phyloP scores from a whole-genome alignment of 805 yeast species.

The Candida caryicola region DNA sequence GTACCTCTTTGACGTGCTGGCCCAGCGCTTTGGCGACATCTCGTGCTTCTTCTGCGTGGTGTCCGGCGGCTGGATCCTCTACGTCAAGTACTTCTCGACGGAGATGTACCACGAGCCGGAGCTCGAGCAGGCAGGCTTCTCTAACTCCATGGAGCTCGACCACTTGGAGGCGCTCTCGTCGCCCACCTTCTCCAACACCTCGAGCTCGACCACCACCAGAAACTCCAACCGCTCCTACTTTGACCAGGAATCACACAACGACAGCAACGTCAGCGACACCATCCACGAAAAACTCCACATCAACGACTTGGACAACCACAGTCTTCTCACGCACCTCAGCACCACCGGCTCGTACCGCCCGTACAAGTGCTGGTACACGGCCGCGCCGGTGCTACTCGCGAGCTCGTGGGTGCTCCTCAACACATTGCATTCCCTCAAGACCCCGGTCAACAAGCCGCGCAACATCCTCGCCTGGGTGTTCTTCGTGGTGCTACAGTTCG shows the following conservation, averaged over 20 bases:
- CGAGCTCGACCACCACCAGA: background rate
- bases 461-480: constrained; percentile 61
- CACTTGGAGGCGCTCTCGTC: background rate
- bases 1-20: constrained; percentile 27
- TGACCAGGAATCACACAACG: constrained; percentile 1
- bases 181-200: background rate
- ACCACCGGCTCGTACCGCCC: constrained; percentile 11
- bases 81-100: constrained; percentile 9
- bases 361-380: constrained; percentile 18
- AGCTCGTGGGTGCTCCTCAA: constrained; percentile 52
- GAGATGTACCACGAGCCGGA: background rate
- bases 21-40: constrained; percentile 4
- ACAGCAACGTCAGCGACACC: background rate
- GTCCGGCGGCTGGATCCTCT: constrained; percentile 10
- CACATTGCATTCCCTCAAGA: constrained; percentile 38
- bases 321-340: background rate
- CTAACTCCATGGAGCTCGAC: background rate
- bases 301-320: constrained; percentile 3
- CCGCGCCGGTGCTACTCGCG: constrained; percentile 42
- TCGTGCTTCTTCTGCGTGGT: constrained; percentile 1
- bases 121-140: background rate
- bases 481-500: constrained; percentile 60
- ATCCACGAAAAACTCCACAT: background rate
- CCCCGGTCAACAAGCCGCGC: constrained; percentile 41
- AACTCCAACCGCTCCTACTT: background rate